Conservation (phyloP, 2,329 filamentous ascomycete species). For the Talaromyces sp. region DNA sequence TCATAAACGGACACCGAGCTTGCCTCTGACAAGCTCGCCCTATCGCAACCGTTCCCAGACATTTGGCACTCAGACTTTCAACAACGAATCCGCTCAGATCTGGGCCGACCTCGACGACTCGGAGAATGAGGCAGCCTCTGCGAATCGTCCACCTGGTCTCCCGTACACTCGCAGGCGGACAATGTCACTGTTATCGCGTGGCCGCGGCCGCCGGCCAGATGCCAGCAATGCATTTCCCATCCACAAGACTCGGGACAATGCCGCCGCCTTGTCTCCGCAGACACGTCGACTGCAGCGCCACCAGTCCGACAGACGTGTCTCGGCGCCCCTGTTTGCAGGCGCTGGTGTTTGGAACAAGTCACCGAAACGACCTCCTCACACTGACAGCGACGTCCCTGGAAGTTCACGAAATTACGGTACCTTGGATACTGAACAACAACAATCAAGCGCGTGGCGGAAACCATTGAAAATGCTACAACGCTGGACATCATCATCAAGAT, state of each 20-base stretch:
- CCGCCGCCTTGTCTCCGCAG: neutral
- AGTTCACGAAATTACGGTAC: conserved; percentile 13
- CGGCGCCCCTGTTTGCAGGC: conserved; percentile 19
- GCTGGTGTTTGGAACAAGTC: conserved; percentile 8
- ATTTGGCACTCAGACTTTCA: conserved; percentile 48
- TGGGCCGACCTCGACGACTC: conserved; percentile 85
- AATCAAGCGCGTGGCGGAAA: neutral
- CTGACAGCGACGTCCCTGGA: neutral
- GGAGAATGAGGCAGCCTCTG: conserved; percentile 31
- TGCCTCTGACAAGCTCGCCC: conserved; percentile 22
- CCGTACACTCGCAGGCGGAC: conserved; percentile 6
- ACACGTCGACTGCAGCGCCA: conserved; percentile 15
- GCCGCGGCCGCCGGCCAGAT: neutral
- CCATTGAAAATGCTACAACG: neutral
- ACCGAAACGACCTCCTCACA: neutral
- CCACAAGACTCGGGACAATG: conserved; percentile 2
- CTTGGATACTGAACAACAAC: conserved; percentile 10
- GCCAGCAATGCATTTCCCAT: neutral
- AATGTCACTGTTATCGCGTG: conserved; percentile 7
- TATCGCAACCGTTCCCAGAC: conserved; percentile 44
- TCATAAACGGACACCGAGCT: conserved; percentile 31
- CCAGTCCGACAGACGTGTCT: conserved; percentile 19
- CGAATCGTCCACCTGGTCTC: neutral
- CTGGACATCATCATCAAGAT: neutral
- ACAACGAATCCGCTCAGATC: conserved; percentile 69